Evolutionary conservation across 495 filamentous ascomycete species (phyloP).

Genomic region (Sphaerosporella brunnea): DNA sequence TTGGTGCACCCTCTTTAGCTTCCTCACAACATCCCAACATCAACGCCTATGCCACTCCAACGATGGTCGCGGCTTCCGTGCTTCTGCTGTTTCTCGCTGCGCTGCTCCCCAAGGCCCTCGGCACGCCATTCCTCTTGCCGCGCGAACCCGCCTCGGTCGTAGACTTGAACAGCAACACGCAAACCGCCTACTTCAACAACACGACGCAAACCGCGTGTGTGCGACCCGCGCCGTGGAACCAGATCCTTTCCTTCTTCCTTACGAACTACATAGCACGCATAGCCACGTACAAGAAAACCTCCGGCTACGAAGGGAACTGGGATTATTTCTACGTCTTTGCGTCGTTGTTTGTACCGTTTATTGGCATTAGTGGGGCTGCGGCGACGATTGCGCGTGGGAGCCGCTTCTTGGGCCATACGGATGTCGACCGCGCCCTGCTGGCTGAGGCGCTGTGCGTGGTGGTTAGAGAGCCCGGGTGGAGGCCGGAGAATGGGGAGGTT

Average conservation of each 20-base stretch:
- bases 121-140: background rate
- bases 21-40: too few relatives aligned
- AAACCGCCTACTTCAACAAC: background rate
- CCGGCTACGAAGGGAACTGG: slow-evolving; percentile 26
- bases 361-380: slow-evolving; percentile 26
- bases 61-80: too few relatives aligned
- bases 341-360: slow-evolving; percentile 26
- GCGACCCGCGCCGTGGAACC: slow-evolving; percentile 26
- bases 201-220: slow-evolving; percentile 8
- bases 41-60: too few relatives aligned
- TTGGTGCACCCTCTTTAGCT: too few relatives aligned
- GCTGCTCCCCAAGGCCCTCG: background rate
- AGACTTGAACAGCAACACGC: background rate
- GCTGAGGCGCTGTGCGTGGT: slow-evolving; percentile 28
- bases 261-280: slow-evolving; percentile 33
- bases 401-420: slow-evolving; percentile 19
- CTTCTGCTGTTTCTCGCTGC: background rate
- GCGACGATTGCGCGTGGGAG: slow-evolving; percentile 23
- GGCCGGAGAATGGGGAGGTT: slow-evolving; percentile 25
- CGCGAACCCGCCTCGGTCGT: background rate
- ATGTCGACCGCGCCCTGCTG: slow-evolving; percentile 21
- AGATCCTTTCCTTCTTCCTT: slow-evolving; percentile 29
- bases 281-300: slow-evolving; percentile 30
- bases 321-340: slow-evolving; percentile 21
- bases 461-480: slow-evolving; percentile 26